phyloP scores from a whole-genome alignment of 352 stramenopile genomes.

The Phytophthora kernoviae region DNA sequence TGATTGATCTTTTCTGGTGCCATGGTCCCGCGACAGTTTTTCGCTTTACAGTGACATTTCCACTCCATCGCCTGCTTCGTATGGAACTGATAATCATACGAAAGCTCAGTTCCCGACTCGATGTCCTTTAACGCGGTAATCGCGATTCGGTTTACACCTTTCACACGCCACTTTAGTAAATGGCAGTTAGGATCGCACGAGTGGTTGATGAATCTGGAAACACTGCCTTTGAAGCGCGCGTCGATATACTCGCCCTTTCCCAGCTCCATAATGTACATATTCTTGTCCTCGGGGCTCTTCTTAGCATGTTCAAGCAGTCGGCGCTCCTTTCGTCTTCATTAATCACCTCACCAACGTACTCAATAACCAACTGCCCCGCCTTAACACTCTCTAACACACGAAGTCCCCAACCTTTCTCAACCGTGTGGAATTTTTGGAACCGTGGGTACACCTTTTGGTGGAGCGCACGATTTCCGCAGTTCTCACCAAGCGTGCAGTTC shows the following conservation, averaged over 20 bases:
- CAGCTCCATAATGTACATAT: constrained; percentile 97
- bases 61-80: constrained; percentile 86
- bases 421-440: constrained; percentile 78
- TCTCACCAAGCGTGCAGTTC: constrained; percentile 91
- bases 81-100: constrained; percentile 96
- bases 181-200: constrained; percentile 96
- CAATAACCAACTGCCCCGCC: constrained; percentile 89
- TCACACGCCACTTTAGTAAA: constrained; percentile 95
- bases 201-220: constrained; percentile 98
- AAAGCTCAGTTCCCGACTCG: constrained; percentile 88
- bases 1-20: constrained; percentile 80
- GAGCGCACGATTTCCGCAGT: constrained; percentile 92
- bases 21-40: constrained; percentile 88
- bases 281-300: constrained; percentile 93
- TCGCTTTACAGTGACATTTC: constrained; percentile 85
- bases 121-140: constrained; percentile 94
- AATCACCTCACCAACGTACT: constrained; percentile 96
- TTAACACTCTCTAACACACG: constrained; percentile 81
- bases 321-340: constrained; percentile 92
- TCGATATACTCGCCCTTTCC: constrained; percentile 95
- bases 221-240: constrained; percentile 91
- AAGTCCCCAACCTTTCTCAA: constrained; percentile 93
- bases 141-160: constrained; percentile 91
- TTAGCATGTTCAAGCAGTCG: constrained; percentile 84
- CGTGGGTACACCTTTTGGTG: constrained; percentile 79